Conservation (phyloP, 176 grass and related monocot species). For the Urochloa ruziziensis region DNA sequence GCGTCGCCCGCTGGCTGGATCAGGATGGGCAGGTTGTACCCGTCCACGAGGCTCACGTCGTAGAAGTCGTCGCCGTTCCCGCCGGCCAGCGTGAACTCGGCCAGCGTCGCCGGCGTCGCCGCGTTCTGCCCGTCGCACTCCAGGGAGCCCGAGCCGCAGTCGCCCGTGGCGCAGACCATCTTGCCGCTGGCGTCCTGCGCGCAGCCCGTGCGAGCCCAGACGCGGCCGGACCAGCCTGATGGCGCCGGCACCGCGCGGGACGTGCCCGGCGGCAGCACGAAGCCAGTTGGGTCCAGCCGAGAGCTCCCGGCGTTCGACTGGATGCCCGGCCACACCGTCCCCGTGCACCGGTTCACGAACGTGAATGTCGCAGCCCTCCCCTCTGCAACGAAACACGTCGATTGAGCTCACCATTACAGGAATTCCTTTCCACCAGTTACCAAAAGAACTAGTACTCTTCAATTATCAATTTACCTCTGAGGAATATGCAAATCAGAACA, state of each 20-base stretch:
- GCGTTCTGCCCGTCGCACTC: conserved; percentile 70
- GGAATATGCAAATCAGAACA: conserved; percentile 12
- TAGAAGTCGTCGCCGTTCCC: conserved; percentile 68
- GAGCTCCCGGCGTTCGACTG: conserved; percentile 72
- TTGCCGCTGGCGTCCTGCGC: conserved; percentile 36
- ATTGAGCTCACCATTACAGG: conserved; percentile 6
- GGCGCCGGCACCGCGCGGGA: conserved; percentile 56
- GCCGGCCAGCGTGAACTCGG: conserved; percentile 82
- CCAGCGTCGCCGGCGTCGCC: conserved; percentile 65
- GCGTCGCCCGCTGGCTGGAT: conserved; percentile 49
- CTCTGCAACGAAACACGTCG: conserved; percentile 20
- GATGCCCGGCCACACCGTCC: conserved; percentile 76
- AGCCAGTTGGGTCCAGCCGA: conserved; percentile 63
- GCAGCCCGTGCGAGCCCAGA: conserved; percentile 85
- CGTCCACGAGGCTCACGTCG: conserved; percentile 96
- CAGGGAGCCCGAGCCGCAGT: conserved; percentile 74
- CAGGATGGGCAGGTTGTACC: conserved; percentile 82
- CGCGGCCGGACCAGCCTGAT: conserved; percentile 70
- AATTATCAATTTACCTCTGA: conserved; percentile 39
- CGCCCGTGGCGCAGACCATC: conserved; percentile 67
- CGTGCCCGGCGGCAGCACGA: conserved; percentile 55
- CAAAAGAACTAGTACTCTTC: neutral
- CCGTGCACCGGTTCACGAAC: conserved; percentile 73
- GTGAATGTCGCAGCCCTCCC: conserved; percentile 60
- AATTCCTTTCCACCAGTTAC: neutral